Base-by-base conservation (phyloP, 257 asterid species). In the Linaria vulgaris region DNA sequence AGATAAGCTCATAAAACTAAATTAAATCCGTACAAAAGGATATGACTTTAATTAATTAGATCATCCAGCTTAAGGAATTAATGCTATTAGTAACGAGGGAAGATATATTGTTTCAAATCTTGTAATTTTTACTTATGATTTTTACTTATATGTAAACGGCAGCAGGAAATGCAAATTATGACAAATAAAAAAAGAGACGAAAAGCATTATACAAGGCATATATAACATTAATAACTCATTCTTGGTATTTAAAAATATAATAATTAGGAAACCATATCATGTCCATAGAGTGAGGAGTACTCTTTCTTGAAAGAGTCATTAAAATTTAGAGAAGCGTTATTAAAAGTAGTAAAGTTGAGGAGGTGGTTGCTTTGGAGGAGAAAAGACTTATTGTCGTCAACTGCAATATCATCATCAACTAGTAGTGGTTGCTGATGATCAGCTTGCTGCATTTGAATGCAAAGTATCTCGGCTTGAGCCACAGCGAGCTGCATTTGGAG, bases 401-500 rank as follows among this genome's bases (percentile, higher is more conserved):
- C n/a, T n/a, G n/a, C n/a, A 4, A 13, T 67, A 7, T 43, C 25
- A 12, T 59, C 61, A n/a, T 17, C 57, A 17, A 58, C 51, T 11
- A 68, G 15, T 3, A 62, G 44, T 12, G 67, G 56, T 6, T 54
- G 72, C 16, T 19, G 59, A 21, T 54, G 61, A 31, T 70, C 51
- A 19, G 72, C 70, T 20, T 73, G 74, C 57, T 78, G 79, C 83
- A 78, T 75, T 69, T 81, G 87, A 48, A 73, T 73, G 76, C 84
- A 81, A n/a, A 81, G 75, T 19, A 78, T 78, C 73, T 81, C 87
- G 0, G 87, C 80, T 44, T 78, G 78, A 56, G 84, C 84, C 76
- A 78, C 66, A 1, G 87, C 82, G 37, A 81, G 74, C 62, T 81
- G 84, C 87, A 81, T 81, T 66, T 81, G 84, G 20, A 81, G 87